These are phyloP conservation scores for Diaporthe caulivora DNA, from an alignment of 2,329 filamentous ascomycete species.

Conservation along the genomic window DNA sequence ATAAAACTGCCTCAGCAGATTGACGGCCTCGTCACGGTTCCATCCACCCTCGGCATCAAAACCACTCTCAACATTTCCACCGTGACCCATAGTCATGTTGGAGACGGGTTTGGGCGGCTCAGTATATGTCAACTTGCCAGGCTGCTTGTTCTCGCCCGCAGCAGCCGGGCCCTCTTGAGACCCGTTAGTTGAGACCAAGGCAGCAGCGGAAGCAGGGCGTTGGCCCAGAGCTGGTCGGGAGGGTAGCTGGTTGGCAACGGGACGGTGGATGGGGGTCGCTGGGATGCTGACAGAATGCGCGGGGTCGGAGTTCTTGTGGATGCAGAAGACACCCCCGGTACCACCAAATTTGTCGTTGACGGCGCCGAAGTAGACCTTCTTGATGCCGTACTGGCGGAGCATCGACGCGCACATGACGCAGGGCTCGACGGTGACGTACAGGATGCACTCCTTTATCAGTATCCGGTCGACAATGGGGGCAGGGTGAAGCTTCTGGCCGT, in stretches of 20 bases:
- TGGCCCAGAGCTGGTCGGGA: constrained; percentile 36
- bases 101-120: constrained; percentile 38
- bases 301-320: constrained; percentile 75
- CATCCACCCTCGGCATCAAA: constrained; percentile 90
- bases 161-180: constrained; percentile 38
- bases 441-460: constrained; percentile 77
- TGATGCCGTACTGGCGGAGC: constrained; percentile 87
- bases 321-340: constrained; percentile 90
- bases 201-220: constrained; percentile 36
- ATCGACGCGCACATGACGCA: constrained; percentile 99
- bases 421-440: constrained; percentile 98
- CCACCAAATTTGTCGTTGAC: constrained; percentile 98
- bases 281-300: constrained; percentile 39
- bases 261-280: constrained; percentile 48
- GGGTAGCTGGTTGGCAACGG: constrained; percentile 34
- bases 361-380: constrained; percentile 93
- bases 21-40: constrained; percentile 92
- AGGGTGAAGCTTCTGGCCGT: constrained; percentile 70
- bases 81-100: constrained; percentile 59
- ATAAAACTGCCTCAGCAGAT: constrained; percentile 92
- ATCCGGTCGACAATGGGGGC: constrained; percentile 71
- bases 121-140: constrained; percentile 35
- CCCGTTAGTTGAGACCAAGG: constrained; percentile 33
- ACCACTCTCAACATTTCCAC: constrained; percentile 79
- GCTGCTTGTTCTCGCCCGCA: constrained; percentile 35